Base-by-base conservation (phyloP, 1,139 yeast genomes). In the Pichia sp. region DNA sequence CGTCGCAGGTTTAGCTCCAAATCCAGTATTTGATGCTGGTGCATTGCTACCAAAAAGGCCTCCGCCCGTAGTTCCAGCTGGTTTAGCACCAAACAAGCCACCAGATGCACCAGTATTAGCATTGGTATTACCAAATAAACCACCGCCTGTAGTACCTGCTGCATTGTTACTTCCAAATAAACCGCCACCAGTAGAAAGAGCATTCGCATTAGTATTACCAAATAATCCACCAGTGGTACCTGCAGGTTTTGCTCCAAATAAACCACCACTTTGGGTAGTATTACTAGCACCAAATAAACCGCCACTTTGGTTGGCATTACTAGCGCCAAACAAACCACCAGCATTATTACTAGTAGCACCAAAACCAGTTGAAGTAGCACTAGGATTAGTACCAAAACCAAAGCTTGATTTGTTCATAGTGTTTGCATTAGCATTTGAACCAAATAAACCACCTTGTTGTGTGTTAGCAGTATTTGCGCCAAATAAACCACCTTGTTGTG, bases 391-490 rank as follows among this genome's bases (percentile, higher is more conserved):
- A 42, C 76, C 82, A 42, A 78, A 76, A 33, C 77, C 69, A 42
- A 79, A 47, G 5, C 61, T 76, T 34, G 50, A 25, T 37, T 34
- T 42, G 18, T 33, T 34, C 58, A 61, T 43, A 40, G 40, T 58
- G 27, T 38, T 41, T 31, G 39, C 40, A 45, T 59, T 60, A 11
- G 56, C 86, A 55, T 29, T 61, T 51, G 43, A 87, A 41, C 75
- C 81, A 40, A 78, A 75, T 2, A 74, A 69, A 34, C 77, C 69
- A 41, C 79, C 47, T 5, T 58, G 76, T 58, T 60, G 57, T 27
- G 35, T 43, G 35, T 41, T 43, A 43, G 58, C 59, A n/a, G 56
- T 86, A 56, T 29, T 61, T 49, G 44, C 34, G 38, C 52, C 55
- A 49, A 51, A 51, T 2, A 39, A 38, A 4, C 51, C 49, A 26